phyloP scores from a whole-genome alignment of 139 green algal species.

The Chlamydomonas sphaeroides region DNA sequence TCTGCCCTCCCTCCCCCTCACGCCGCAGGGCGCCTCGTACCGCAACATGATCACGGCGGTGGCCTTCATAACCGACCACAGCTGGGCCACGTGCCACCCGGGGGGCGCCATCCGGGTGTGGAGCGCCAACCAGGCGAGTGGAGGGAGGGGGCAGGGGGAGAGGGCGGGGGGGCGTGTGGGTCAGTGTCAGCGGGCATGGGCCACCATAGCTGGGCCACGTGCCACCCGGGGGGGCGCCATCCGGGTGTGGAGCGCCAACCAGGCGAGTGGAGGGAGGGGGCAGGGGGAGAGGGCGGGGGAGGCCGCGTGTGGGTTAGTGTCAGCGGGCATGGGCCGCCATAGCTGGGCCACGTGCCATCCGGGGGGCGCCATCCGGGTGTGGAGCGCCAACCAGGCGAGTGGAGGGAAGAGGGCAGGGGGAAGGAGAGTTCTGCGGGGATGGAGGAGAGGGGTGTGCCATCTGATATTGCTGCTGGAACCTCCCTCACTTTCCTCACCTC shows the following conservation, averaged over 20 bases:
- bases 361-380: conserved; percentile 10
- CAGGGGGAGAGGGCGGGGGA: background rate
- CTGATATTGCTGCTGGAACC: too few relatives aligned
- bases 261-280: background rate
- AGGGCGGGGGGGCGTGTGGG: too few relatives aligned
- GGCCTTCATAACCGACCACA: background rate
- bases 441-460: too few relatives aligned
- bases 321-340: background rate
- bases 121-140: background rate
- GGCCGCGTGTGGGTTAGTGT: too few relatives aligned
- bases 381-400: background rate
- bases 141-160: background rate
- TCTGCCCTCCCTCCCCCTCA: too few relatives aligned
- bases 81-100: conserved; percentile 28
- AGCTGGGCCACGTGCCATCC: conserved; percentile 27
- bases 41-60: conserved; percentile 6
- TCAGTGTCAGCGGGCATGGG: background rate
- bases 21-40: conserved; percentile 21
- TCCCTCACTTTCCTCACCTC: too few relatives aligned
- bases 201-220: conserved; percentile 7
- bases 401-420: background rate
- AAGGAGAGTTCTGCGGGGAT: too few relatives aligned
- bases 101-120: conserved; percentile 16
- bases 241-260: conserved; percentile 4
- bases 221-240: conserved; percentile 17